Evolutionary conservation across 2,329 filamentous ascomycete genomes (phyloP).

Genomic region (Ceratocystiopsis sp.): DNA sequence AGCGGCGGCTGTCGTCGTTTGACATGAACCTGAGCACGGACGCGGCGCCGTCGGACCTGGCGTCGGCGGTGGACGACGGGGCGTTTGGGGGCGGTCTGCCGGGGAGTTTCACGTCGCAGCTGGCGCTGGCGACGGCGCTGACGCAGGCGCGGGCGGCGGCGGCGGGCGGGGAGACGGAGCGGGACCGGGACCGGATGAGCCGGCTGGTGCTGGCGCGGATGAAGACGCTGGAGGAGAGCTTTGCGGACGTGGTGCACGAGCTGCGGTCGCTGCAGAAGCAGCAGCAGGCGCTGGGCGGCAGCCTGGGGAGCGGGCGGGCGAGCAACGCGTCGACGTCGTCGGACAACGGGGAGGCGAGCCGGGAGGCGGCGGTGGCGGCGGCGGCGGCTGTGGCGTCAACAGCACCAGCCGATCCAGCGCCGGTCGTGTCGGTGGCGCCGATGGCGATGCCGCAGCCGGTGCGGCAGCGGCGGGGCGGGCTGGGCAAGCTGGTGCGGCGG

Average conservation of each 20-base stretch:
- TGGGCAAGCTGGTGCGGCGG: background rate
- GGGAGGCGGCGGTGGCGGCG: conserved; percentile 10
- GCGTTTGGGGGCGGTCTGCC: conserved; percentile 43
- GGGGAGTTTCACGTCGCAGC: conserved; percentile 65
- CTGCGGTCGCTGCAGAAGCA: conserved; percentile 45
- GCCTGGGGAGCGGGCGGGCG: too few relatives aligned
- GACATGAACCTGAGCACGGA: conserved; percentile 42
- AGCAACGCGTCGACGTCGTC: conserved; percentile 24
- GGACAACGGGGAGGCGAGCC: conserved; percentile 19
- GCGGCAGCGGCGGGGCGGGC: conserved; percentile 4
- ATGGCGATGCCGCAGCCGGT: background rate
- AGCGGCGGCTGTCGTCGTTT: conserved; percentile 41
- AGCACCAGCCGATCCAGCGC: background rate
- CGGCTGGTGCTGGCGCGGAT: conserved; percentile 74
- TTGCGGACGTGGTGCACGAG: conserved; percentile 71
- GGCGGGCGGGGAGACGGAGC: conserved; percentile 21
- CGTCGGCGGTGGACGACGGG: conserved; percentile 26
- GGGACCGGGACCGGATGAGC: conserved; percentile 51
- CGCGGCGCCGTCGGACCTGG: conserved; percentile 39
- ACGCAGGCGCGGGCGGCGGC: conserved; percentile 16
- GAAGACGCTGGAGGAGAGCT: conserved; percentile 84
- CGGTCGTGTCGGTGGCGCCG: background rate
- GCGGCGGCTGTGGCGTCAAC: conserved; percentile 11
- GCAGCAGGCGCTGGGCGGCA: conserved; percentile 7
- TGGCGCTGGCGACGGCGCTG: conserved; percentile 53